A percentile compares a stretch with the other conserved stretches of the same genome.
phyloP scores from a whole-genome alignment of 139 green algal species.

The Axilococcus clingmanii region DNA sequence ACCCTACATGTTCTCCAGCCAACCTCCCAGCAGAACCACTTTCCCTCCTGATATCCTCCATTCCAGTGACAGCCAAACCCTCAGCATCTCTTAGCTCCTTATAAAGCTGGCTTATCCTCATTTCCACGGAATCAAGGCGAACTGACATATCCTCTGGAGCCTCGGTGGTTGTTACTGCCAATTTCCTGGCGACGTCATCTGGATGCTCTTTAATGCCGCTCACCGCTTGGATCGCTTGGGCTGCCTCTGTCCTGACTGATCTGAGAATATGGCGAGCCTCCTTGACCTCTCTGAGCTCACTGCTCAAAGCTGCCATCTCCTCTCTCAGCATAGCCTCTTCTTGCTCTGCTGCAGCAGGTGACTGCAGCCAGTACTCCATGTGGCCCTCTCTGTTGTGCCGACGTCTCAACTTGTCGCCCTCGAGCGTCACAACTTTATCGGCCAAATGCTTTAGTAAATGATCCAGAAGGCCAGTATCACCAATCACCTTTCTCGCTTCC shows the following conservation, averaged over 20 bases:
- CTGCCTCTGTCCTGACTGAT: constrained; percentile 15
- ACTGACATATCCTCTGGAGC: neutral
- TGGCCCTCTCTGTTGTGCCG: constrained; percentile 45
- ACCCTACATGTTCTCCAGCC: constrained; percentile 6
- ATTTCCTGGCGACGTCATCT: neutral
- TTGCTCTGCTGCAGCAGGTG: neutral
- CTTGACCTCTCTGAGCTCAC: constrained; percentile 20
- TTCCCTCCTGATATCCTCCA: constrained; percentile 8
- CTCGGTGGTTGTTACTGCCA: neutral
- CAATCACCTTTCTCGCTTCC: constrained; percentile 40
- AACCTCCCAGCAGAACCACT: neutral
- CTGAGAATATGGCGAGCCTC: constrained; percentile 16
- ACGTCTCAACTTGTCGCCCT: constrained; percentile 29
- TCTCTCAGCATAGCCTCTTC: constrained; percentile 17
- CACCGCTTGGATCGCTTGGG: constrained; percentile 13
- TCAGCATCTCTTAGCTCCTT: neutral
- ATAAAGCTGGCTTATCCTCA: neutral
- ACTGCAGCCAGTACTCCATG: constrained; percentile 55
- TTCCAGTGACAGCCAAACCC: neutral
- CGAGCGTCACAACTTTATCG: constrained; percentile 26
- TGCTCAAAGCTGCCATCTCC: constrained; percentile 16
- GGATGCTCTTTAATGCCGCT: neutral
- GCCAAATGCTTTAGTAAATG: constrained; percentile 56
- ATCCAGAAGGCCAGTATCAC: constrained; percentile 54
- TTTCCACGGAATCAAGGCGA: neutral